Evolutionary conservation across 148 eudicot species (phyloP).

Genomic region (Agrostemma githago): DNA sequence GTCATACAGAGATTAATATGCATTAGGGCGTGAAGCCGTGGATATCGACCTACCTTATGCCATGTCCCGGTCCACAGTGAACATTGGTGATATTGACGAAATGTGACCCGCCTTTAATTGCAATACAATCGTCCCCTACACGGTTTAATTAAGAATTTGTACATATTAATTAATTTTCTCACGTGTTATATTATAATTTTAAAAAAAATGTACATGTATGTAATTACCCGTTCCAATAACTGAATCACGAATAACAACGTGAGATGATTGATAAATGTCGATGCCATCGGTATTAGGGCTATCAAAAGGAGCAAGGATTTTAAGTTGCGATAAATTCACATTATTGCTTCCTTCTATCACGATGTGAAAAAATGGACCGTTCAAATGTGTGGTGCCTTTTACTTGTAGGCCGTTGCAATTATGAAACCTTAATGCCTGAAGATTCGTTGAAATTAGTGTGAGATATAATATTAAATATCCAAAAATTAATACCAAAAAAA

Average conservation of each 20-base stretch:
- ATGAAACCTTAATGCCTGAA: slow-evolving; percentile 3
- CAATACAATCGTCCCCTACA: slow-evolving; percentile 86
- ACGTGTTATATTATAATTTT: not conserved
- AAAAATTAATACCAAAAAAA: too few species aligned
- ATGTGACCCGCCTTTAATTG: slow-evolving; percentile 44
- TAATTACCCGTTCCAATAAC: slow-evolving; percentile 49
- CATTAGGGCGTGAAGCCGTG: too few species aligned
- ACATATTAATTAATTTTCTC: not conserved
- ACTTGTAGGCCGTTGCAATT: not conserved
- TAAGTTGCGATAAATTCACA: slow-evolving; percentile 27
- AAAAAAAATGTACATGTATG: too few species aligned
- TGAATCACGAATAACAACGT: slow-evolving; percentile 36
- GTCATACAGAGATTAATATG: too few species aligned
- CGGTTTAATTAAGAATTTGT: too few species aligned
- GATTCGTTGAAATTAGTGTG: too few species aligned
- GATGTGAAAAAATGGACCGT: slow-evolving; percentile 37
- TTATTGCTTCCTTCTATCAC: slow-evolving; percentile 13
- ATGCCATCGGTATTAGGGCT: slow-evolving; percentile 87
- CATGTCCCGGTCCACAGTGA: slow-evolving; percentile 85
- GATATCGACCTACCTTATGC: slow-evolving; percentile 63
- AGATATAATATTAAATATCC: too few species aligned
- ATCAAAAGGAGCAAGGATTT: slow-evolving; percentile 46
- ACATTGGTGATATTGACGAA: slow-evolving; percentile 44
- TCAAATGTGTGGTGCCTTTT: not conserved
- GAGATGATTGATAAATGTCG: slow-evolving; percentile 53